Conservation (phyloP, 2,329 filamentous ascomycete species). For the Bipolaris cookei region DNA sequence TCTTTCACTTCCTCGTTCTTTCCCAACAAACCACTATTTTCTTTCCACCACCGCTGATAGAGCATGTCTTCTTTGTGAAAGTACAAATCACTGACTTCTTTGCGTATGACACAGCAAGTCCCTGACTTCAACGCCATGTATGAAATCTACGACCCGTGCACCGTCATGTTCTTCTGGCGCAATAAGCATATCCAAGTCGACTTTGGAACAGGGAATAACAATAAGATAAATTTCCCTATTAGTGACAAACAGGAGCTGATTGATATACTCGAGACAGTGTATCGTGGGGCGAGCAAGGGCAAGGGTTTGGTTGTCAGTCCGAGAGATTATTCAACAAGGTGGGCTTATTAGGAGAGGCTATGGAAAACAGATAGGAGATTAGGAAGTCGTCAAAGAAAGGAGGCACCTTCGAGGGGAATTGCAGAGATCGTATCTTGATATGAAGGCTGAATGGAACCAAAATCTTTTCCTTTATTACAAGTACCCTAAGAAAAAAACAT, state of each 20-base stretch:
- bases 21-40: neutral
- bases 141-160: conserved; percentile 82
- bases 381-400: no score
- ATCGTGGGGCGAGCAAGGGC: conserved; percentile 93
- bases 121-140: conserved; percentile 97
- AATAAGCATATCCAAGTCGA: conserved; percentile 37
- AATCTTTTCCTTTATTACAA: neutral
- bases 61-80: neutral
- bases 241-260: conserved; percentile 97
- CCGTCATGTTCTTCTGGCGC: conserved; percentile 93
- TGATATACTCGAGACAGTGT: conserved; percentile 97
- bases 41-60: neutral
- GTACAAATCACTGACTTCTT: no score
- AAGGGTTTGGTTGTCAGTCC: conserved; percentile 91
- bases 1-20: no score
- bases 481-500: neutral
- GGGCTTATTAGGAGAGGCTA: conserved; percentile 50
- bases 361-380: neutral
- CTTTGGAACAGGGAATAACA: conserved; percentile 86
- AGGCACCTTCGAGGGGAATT: no score
- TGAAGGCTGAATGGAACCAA: neutral
- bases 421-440: no score
- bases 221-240: conserved; percentile 91
- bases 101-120: conserved; percentile 46
- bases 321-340: conserved; percentile 76